A percentile compares a stretch with the other conserved stretches of the same genome.
These are phyloP conservation scores for Akanthomyces muscarius DNA, from an alignment of 2,329 filamentous ascomycete species.

Conservation along the genomic window DNA sequence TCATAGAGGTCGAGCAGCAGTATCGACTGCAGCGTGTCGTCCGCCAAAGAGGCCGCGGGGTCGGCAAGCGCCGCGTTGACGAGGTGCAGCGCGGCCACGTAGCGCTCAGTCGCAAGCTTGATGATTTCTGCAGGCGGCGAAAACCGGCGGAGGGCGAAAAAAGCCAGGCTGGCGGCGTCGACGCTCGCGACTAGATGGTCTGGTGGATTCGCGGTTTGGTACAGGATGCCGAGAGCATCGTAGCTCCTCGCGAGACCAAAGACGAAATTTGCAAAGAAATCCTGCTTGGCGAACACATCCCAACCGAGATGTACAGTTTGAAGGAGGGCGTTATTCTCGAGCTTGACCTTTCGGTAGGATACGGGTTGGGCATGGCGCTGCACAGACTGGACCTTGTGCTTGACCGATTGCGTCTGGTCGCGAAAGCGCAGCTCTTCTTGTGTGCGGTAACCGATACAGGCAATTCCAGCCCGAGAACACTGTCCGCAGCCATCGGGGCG, in stretches of 20 bases:
- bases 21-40: constrained; percentile 24
- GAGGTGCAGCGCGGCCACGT: not conserved
- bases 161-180: constrained; percentile 26
- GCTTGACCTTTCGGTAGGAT: not conserved
- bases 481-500: constrained; percentile 23
- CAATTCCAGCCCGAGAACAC: constrained; percentile 23
- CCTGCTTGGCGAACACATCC: constrained; percentile 22
- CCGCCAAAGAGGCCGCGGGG: constrained; percentile 6
- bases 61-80: constrained; percentile 13
- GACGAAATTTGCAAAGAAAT: constrained; percentile 25
- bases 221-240: constrained; percentile 21
- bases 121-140: not conserved
- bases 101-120: constrained; percentile 10
- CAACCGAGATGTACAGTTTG: constrained; percentile 18
- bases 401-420: constrained; percentile 22
- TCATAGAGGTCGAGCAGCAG: constrained; percentile 28
- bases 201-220: constrained; percentile 5
- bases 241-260: constrained; percentile 23
- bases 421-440: constrained; percentile 24
- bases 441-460: constrained; percentile 26
- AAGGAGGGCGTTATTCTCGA: not conserved
- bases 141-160: constrained; percentile 16
- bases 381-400: constrained; percentile 17
- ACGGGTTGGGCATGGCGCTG: not conserved
- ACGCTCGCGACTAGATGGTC: constrained; percentile 23